Evolutionary conservation across 139 green algal species (phyloP).

Genomic region (Tetraselmis striata): DNA sequence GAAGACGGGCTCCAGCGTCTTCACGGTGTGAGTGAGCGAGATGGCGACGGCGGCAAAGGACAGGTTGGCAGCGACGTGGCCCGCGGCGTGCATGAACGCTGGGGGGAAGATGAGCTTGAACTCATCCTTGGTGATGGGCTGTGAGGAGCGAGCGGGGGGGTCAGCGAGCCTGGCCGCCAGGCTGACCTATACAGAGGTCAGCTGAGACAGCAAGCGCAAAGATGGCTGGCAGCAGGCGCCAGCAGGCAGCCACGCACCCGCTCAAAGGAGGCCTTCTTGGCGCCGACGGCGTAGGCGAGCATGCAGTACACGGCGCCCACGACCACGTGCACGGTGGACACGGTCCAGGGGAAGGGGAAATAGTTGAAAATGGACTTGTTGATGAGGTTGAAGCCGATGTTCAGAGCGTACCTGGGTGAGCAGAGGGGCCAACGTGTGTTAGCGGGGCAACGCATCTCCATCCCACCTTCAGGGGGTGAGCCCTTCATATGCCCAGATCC

Average conservation of each 20-base stretch:
- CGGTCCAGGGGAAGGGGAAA: conserved; percentile 95
- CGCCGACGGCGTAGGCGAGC: conserved; percentile 65
- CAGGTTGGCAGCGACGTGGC: conserved; percentile 95
- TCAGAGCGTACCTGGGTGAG: conserved; percentile 83
- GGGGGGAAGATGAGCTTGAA: conserved; percentile 78
- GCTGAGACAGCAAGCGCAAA: neutral
- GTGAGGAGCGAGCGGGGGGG: conserved; percentile 7
- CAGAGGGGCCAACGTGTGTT: too few species aligned
- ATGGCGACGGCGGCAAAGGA: conserved; percentile 97
- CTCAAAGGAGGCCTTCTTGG: conserved; percentile 85
- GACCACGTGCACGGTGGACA: conserved; percentile 85
- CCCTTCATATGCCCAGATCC: too few species aligned
- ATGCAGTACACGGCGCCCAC: conserved; percentile 83
- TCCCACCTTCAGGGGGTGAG: too few species aligned
- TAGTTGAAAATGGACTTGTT: conserved; percentile 99
- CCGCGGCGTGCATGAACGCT: conserved; percentile 91
- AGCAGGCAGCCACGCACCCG: conserved; percentile 56
- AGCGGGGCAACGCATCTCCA: too few species aligned
- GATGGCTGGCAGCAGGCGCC: neutral
- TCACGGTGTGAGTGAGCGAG: conserved; percentile 96
- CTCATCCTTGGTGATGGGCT: conserved; percentile 78
- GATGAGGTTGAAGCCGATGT: conserved; percentile 97
- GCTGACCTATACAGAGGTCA: neutral
- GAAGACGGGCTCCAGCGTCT: conserved; percentile 97
- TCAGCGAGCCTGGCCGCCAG: too few species aligned